Evolutionary conservation across 2,329 filamentous ascomycete genomes (phyloP), one percentile per base, ranked within the genome.

Genomic region (Byssoonygena ceratinophila): DNA sequence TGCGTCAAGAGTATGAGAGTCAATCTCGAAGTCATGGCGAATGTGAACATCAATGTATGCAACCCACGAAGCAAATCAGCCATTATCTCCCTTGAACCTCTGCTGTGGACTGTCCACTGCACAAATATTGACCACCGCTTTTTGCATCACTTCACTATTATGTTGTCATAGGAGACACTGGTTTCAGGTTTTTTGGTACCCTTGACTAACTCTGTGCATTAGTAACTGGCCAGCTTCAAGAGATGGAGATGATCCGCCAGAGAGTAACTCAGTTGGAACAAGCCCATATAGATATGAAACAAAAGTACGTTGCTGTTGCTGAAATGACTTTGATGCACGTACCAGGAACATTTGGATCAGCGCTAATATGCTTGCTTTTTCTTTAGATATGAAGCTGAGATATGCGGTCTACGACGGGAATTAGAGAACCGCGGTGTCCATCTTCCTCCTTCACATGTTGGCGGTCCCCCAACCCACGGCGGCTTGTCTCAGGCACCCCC

Each of bases 241-340:
- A 98, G 72, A 92, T 97, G 79, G 87, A 95, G 67, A 80, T 95
- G 64, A 88, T 98, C 46, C 80, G 90, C 58, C 85, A 90, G 66
- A 96, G 95, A 71, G 87, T 98, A 55, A 96, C 88, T 65, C 81
- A 87, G 61, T 82, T 98, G 68, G 92, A 98, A 69, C 89, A 94
- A 67, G 81, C 84, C 46, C 92, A 97, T 64, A 78, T 91, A 63
- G 81, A 80, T 50, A 82, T 96, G 64, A 97, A 97, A 75, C 79
- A 83, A 70, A 94, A 96, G 91, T 97, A 76, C 67, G 84, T 72
- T 23, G 12, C 2, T 23, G 8, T 23, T 2, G n/a, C 31, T 32
- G 45, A 34, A n/a, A n/a, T n/a, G 49, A 46, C 39, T n/a, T 14
- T 16, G 7, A 36, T 5, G 22, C 16, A 36, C 12, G 23, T 52